Conservation (phyloP, 2,329 filamentous ascomycete genomes). For the Fusarium sp. region DNA sequence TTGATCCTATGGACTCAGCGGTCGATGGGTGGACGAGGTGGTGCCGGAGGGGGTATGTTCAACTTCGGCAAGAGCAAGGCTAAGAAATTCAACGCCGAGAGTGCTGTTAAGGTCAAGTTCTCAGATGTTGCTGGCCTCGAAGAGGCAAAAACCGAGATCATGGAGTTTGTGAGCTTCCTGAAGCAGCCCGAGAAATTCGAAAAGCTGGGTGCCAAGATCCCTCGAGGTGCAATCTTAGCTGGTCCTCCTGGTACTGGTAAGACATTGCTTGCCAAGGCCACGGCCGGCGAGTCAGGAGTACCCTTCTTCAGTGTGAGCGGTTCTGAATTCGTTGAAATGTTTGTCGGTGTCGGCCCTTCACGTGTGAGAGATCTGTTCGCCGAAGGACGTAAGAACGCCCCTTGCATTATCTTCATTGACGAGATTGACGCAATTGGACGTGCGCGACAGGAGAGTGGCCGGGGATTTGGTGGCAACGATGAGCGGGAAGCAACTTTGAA, state of each 20-base stretch:
- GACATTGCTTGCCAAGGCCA: slow-evolving; percentile 95
- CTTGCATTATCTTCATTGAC: slow-evolving; percentile 99
- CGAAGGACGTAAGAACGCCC: slow-evolving; percentile 93
- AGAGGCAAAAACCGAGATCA: slow-evolving; percentile 97
- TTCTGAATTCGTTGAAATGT: slow-evolving; percentile 99
- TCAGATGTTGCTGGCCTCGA: slow-evolving; percentile 97
- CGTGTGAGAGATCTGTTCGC: slow-evolving; percentile 94
- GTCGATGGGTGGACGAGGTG: slow-evolving; percentile 76
- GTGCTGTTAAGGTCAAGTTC: slow-evolving; percentile 96
- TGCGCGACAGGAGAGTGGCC: slow-evolving; percentile 81
- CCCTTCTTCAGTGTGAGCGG: slow-evolving; percentile 99
- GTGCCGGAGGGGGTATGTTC: slow-evolving; percentile 82
- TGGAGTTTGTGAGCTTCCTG: slow-evolving; percentile 98
- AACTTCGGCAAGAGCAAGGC: slow-evolving; percentile 96
- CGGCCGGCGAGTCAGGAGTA: slow-evolving; percentile 94
- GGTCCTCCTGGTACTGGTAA: slow-evolving; percentile 99
- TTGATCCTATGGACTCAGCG: slow-evolving; percentile 83
- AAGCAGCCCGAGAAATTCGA: slow-evolving; percentile 94
- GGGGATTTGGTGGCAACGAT: slow-evolving; percentile 86
- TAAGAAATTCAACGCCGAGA: slow-evolving; percentile 98
- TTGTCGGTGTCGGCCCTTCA: slow-evolving; percentile 97
- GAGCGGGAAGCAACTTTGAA: slow-evolving; percentile 97
- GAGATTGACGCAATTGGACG: slow-evolving; percentile 99
- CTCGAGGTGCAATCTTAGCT: slow-evolving; percentile 93
- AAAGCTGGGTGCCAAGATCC: slow-evolving; percentile 96